Evolutionary conservation across 1,284 basidiomycete genomes (phyloP).

Genomic region (Exobasidium cylindrosporum): DNA sequence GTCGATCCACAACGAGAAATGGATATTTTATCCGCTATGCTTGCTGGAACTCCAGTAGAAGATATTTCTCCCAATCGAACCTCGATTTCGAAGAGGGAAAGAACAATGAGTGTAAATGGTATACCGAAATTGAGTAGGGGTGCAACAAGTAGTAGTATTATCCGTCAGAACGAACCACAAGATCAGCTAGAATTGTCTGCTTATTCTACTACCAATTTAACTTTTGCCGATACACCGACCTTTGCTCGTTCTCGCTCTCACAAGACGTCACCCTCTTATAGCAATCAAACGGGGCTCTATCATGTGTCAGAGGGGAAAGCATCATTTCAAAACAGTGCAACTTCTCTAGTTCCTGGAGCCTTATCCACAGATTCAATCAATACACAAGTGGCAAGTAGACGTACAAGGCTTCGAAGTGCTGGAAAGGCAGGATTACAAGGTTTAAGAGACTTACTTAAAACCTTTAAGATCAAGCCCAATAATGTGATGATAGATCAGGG

Average conservation of each 20-base stretch:
- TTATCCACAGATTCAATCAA: constrained; percentile 5
- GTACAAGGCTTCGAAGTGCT: constrained; percentile 33
- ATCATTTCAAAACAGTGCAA: constrained; percentile 4
- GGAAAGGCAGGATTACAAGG: constrained; percentile 37
- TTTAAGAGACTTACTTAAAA: constrained; percentile 29
- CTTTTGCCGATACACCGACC: neutral
- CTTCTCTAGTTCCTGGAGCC: neutral
- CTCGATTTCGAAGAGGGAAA: neutral
- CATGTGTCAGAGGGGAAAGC: constrained; percentile 12
- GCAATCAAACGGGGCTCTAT: constrained; percentile 16
- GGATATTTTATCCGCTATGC: constrained; percentile 40
- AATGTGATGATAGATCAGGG: neutral
- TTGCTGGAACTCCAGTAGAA: constrained; percentile 22
- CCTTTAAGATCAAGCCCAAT: constrained; percentile 19
- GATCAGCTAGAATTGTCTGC: neutral
- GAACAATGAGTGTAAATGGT: constrained; percentile 8
- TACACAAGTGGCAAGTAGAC: constrained; percentile 22
- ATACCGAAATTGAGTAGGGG: constrained; percentile 8
- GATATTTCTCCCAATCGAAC: constrained; percentile 10
- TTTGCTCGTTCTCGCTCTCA: neutral
- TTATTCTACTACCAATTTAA: neutral
- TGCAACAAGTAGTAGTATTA: constrained; percentile 11
- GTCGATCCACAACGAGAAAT: constrained; percentile 36
- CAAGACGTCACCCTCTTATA: constrained; percentile 10
- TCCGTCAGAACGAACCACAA: neutral